Base-by-base conservation (phyloP, 257 asterid species). In the Mentha longifolia region DNA sequence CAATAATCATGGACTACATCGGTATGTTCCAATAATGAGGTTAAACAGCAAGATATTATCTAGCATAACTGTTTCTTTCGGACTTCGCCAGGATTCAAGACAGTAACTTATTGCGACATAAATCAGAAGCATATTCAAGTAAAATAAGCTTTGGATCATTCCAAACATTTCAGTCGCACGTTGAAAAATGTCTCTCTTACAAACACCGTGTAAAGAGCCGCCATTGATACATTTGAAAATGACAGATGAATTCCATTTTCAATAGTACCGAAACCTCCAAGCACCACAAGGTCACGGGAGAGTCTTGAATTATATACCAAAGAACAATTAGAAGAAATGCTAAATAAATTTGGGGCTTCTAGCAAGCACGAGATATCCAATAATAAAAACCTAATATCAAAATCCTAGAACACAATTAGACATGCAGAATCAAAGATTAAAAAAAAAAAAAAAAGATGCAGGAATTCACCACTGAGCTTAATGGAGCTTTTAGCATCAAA, bases 401-500 rank as follows among this genome's bases (percentile, higher is more conserved):
- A 20, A 68, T 17, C 69, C 77, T 66, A n/a, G 73, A 64, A 43
- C 54, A 1, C 42, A 56, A 69, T 41, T n/a, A 13, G 43, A 19
- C 64, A 46, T 55, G 52, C 28, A 62, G 12, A 61, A 31, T 17
- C 22, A 19, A 65, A 41, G 0, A 31, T 70, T 7, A n/a, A n/a
- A n/a, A n/a, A n/a, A n/a, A n/a, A 12, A 15, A 43, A 31, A n/a
- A 13, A 71, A 66, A 57, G n/a, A 56, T 49, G 71, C 42, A 7
- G 58, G 1, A 45, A 68, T 54, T 66, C 79, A 92, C 96, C 92
- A 28, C 76, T 61, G 62, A 61, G 85, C 81, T 86, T 85, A 84
- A 89, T 67, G 10, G 75, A 79, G 8, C 78, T 81, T 52, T 75
- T 67, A 33, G 91, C 98, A 70, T 92, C 98, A 70, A 82, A 92